phyloP scores from a whole-genome alignment of 2,329 filamentous ascomycete species.

The Exophiala oligosperma region DNA sequence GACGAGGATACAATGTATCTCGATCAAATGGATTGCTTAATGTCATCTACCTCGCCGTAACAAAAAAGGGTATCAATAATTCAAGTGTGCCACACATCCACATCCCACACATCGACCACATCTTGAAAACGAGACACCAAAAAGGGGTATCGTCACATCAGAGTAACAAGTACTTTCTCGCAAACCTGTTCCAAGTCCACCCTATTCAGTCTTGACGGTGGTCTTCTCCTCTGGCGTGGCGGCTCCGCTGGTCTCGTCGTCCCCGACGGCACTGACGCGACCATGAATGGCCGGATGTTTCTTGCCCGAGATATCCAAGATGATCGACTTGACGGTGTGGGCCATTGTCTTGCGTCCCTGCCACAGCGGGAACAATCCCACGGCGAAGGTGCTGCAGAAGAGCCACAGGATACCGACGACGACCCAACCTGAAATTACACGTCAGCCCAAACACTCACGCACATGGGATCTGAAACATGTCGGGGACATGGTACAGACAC shows the following conservation, averaged over 20 bases:
- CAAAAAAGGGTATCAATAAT: too few species aligned
- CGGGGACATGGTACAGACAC: too few species aligned
- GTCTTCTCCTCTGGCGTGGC: conserved; percentile 51
- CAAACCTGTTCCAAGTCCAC: neutral
- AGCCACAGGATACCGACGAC: conserved; percentile 77
- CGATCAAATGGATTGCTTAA: too few species aligned
- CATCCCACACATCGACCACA: too few species aligned
- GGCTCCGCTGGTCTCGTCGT: conserved; percentile 44
- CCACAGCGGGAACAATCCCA: conserved; percentile 78
- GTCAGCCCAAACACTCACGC: neutral
- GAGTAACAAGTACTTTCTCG: too few species aligned
- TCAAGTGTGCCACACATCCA: too few species aligned
- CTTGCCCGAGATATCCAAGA: conserved; percentile 56
- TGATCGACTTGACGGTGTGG: conserved; percentile 63
- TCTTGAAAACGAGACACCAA: too few species aligned
- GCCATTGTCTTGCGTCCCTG: conserved; percentile 71
- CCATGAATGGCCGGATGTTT: conserved; percentile 35
- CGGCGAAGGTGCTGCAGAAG: conserved; percentile 68
- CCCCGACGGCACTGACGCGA: conserved; percentile 26
- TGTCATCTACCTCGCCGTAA: too few species aligned
- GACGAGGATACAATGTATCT: too few species aligned
- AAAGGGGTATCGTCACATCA: too few species aligned
- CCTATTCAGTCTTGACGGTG: conserved; percentile 31
- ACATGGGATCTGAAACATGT: too few species aligned
- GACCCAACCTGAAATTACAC: conserved; percentile 62